A percentile compares a stretch with the other conserved stretches of the same genome.
phyloP scores from a whole-genome alignment of 345 rosid genomes.

The Passiflora organensis region DNA sequence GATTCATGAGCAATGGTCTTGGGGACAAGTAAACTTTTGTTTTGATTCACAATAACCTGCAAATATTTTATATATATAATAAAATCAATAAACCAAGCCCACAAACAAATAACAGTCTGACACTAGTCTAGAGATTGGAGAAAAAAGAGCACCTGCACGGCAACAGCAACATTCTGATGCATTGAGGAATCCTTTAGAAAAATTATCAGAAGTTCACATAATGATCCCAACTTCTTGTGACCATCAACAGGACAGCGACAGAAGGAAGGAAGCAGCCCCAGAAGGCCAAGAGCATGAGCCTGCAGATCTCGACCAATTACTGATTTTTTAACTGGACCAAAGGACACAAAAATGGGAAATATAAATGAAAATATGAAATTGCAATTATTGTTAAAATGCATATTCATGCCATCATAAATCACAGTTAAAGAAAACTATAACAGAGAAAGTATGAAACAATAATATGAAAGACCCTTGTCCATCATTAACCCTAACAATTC shows the following conservation, averaged over 20 bases:
- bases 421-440: constrained; percentile 2
- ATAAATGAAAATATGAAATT: constrained; percentile 5
- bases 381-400: constrained; percentile 5
- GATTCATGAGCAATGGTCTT: constrained; percentile 24
- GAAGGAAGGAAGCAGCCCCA: constrained; percentile 74
- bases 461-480: too few species aligned
- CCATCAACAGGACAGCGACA: constrained; percentile 71
- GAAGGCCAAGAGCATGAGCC: constrained; percentile 59
- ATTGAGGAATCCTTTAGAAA: constrained; percentile 54
- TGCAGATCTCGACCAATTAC: constrained; percentile 49
- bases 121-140: not conserved
- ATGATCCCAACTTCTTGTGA: constrained; percentile 38
- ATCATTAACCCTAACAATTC: too few species aligned
- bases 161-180: constrained; percentile 60
- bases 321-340: constrained; percentile 60
- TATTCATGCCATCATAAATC: constrained; percentile 3
- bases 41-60: constrained; percentile 80
- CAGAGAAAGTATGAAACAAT: not conserved
- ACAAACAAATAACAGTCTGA: not conserved
- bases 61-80: constrained; percentile 4
- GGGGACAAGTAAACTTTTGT: constrained; percentile 37
- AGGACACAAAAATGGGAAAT: constrained; percentile 8
- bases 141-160: constrained; percentile 54
- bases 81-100: not conserved
- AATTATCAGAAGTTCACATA: constrained; percentile 54